Base-by-base conservation (phyloP, 2,329 filamentous ascomycete species). In the Stachybotrys elegans region DNA sequence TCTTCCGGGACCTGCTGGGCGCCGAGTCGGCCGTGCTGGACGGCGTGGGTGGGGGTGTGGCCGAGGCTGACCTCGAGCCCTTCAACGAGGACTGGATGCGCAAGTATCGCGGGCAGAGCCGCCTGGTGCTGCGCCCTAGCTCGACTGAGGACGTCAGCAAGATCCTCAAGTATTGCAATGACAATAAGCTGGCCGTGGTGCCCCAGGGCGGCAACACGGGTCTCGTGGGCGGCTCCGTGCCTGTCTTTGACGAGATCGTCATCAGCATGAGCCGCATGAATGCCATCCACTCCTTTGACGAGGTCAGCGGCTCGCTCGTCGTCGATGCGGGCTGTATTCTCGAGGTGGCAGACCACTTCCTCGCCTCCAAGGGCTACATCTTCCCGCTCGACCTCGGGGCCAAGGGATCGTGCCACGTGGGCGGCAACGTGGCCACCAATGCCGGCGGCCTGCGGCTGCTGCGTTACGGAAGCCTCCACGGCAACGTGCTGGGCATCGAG, bases 51-150 rank as follows among this genome's bases (percentile, higher is more conserved):
- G n/a, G n/a, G n/a, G 51, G 50, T 21, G 81, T 91, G 65, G 82
- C 69, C 22, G 63, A 82, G 13, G 86, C 88, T 56, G 93, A 97
- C 61, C 76, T 97, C 52, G 88, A 93, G 62, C 79, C 87, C 7
- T 98, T 90, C 76, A 98, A 98, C 68, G 82, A 84, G 61, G 93
- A 98, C 70, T 98, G 94, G 93, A 96, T 98, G 91, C 84, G 88
- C 67, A 98, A 98, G 70, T 98, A 95, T 72, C 84, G 88, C 48
- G 94, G 93, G 22, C 90, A 96, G 67, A 83, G 88, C 48, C 82
- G 84, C 59, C 72, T 98, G 21, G 90, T 97, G 5, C 71, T 98
- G 50, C 94, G 90, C 69, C 93, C 93, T 11, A 79, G 77, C 42
- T 86, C 81, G 14, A 92, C 88, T 1, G 83, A 92, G 57, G 85